phyloP scores from a whole-genome alignment of 768 basidiomycete species.

The Leccinum pellstonianum region DNA sequence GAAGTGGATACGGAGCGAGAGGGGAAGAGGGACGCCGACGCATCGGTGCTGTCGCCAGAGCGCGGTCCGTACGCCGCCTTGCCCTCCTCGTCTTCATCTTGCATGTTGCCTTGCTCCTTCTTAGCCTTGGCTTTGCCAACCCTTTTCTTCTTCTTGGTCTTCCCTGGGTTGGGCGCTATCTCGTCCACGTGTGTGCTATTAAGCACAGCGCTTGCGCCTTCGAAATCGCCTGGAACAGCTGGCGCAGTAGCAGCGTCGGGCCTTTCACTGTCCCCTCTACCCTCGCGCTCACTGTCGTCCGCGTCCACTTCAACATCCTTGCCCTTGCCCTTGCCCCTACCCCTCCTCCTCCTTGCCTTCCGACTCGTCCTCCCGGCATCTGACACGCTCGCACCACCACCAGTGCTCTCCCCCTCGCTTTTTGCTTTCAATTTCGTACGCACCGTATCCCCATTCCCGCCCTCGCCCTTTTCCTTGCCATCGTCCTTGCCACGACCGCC shows the following conservation, averaged over 20 bases:
- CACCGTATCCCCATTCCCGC: background rate
- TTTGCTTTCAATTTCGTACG: background rate
- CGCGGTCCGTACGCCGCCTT: conserved; percentile 9
- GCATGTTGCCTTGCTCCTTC: background rate
- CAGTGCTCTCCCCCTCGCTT: background rate
- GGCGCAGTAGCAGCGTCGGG: background rate
- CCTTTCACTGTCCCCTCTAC: too few species aligned
- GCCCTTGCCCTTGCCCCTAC: background rate
- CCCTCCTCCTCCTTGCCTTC: background rate
- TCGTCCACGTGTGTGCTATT: background rate
- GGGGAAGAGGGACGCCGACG: conserved; percentile 9
- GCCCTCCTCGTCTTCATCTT: conserved; percentile 10
- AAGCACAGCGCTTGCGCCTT: background rate
- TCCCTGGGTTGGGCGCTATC: conserved; percentile 27
- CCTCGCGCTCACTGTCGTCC: background rate
- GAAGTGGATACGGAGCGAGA: background rate
- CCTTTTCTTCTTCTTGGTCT: conserved; percentile 39
- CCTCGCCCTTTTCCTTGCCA: background rate
- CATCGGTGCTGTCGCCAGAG: conserved; percentile 20
- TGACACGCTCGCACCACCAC: background rate
- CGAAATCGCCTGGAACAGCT: conserved; percentile 17
- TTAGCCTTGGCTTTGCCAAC: background rate
- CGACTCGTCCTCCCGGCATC: background rate
- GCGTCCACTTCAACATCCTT: background rate
- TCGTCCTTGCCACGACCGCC: background rate